phyloP scores from a whole-genome alignment of 306 rosid genomes.

The Fragaria iinumae region DNA sequence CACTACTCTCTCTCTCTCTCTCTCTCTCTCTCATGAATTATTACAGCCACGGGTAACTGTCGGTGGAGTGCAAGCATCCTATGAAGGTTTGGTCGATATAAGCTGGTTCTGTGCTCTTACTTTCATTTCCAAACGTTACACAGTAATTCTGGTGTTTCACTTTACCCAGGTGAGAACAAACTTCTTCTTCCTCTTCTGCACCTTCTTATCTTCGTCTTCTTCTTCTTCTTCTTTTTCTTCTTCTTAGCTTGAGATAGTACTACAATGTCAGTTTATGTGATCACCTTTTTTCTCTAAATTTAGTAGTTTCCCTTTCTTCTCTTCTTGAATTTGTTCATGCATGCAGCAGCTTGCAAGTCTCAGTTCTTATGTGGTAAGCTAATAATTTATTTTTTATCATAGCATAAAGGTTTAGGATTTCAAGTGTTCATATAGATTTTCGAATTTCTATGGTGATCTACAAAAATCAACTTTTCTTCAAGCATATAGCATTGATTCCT shows the following conservation, averaged over 20 bases:
- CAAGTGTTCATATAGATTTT: background rate
- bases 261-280: background rate
- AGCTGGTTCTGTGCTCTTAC: constrained; percentile 16
- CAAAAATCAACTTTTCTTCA: background rate
- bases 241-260: background rate
- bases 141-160: constrained; percentile 6
- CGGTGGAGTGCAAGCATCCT: constrained; percentile 50
- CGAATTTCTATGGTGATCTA: background rate
- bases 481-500: background rate
- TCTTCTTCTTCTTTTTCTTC: constrained; percentile 8
- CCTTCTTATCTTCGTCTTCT: constrained; percentile 5
- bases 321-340: constrained; percentile 8
- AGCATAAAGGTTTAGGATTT: background rate
- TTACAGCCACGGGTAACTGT: constrained; percentile 28
- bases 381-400: background rate
- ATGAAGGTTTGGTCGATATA: constrained; percentile 24
- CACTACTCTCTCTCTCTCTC: constrained; percentile 8
- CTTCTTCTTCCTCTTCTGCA: background rate
- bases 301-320: background rate
- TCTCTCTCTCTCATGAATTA: constrained; percentile 23
- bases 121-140: constrained; percentile 17
- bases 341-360: constrained; percentile 1
- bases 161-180: constrained; percentile 19
- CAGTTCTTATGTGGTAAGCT: background rate
- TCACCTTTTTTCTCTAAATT: background rate